Evolutionary conservation across 169 alveolate genomes (phyloP).

Genomic region (Neospora caninum): DNA sequence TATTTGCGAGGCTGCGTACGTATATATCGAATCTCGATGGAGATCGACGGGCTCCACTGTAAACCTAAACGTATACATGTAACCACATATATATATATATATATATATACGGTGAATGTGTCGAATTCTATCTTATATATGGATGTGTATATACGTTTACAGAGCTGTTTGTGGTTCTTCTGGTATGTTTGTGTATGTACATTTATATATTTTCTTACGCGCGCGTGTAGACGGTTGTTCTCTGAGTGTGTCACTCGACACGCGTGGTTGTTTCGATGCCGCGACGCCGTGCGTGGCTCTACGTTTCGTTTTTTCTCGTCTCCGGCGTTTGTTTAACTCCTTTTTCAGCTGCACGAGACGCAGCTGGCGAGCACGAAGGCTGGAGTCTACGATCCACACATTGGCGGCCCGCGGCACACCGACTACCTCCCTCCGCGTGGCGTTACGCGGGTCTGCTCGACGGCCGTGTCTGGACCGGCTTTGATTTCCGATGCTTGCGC

Average conservation of each 20-base stretch:
- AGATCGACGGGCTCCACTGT: not conserved
- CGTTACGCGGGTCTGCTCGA: constrained; percentile 1
- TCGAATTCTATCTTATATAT: not conserved
- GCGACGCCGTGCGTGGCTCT: too few species aligned
- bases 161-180: too few species aligned
- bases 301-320: too few species aligned
- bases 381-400: constrained; percentile 51
- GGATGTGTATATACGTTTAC: too few species aligned
- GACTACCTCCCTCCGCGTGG: constrained; percentile 4
- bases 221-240: too few species aligned
- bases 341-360: constrained; percentile 30
- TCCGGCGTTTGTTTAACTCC: too few species aligned
- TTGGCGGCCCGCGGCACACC: constrained; percentile 11
- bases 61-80: not conserved
- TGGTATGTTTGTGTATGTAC: not conserved
- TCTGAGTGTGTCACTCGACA: too few species aligned
- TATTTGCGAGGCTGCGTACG: not conserved
- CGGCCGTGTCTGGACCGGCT: constrained; percentile 43
- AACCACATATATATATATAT: not conserved
- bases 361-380: constrained; percentile 23
- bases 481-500: constrained; percentile 27
- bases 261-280: too few species aligned
- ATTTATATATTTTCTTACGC: too few species aligned
- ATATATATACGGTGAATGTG: not conserved
- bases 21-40: not conserved